These are phyloP conservation scores for Durusdinium trenchii DNA, from an alignment of 73 alveolate species.

Conservation along the genomic window DNA sequence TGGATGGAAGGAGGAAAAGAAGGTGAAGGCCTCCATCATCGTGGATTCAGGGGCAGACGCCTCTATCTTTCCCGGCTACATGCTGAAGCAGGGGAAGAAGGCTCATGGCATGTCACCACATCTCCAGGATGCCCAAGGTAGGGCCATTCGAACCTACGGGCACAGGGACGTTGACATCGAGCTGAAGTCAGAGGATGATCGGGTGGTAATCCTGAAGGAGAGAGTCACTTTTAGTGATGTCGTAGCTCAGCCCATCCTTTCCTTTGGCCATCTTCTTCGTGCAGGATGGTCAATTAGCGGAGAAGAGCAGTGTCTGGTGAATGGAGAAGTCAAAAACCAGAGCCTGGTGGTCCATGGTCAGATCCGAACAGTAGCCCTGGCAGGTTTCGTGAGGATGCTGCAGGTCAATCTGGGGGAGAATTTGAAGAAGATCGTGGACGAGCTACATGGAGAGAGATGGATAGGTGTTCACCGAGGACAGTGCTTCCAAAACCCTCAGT, in stretches of 20 bases:
- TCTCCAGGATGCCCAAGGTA: neutral
- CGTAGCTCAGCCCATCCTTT: neutral
- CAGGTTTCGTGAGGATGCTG: neutral
- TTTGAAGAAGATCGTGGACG: too few species aligned
- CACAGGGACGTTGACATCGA: neutral
- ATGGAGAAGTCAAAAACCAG: too few species aligned
- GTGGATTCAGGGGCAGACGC: neutral
- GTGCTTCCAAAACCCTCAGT: too few species aligned
- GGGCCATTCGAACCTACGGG: neutral
- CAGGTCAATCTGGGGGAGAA: neutral
- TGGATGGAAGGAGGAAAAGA: neutral
- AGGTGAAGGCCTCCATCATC: neutral
- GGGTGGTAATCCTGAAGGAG: neutral
- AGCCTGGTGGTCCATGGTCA: too few species aligned
- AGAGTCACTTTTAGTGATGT: neutral
- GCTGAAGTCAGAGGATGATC: neutral
- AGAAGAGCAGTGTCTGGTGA: neutral
- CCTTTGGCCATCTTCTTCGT: neutral
- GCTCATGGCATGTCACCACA: neutral
- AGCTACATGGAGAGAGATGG: too few species aligned
- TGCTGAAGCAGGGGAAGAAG: neutral
- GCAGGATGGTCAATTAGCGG: neutral
- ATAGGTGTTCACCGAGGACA: too few species aligned
- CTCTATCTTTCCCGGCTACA: neutral
- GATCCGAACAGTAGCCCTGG: neutral